Percentiles rank a stretch among this genome's conserved stretches.
Conservation (phyloP, 2,329 filamentous ascomycete species). For the Diaporthe sp. region DNA sequence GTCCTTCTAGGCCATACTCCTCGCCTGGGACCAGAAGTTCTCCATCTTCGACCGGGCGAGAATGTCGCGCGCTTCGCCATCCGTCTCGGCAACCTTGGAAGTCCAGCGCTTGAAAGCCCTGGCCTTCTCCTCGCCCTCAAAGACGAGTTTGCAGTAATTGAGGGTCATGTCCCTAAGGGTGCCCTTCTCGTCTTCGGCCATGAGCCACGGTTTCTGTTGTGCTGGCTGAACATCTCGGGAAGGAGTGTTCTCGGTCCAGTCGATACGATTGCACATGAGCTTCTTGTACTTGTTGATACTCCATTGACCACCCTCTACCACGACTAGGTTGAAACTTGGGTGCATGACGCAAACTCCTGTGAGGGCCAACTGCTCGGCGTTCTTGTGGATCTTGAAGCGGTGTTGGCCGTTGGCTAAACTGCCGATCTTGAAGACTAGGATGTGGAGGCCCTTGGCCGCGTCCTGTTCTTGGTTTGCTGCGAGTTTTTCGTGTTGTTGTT, state of each 20-base stretch:
- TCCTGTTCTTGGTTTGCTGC: conserved; percentile 87
- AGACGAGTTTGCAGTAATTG: conserved; percentile 88
- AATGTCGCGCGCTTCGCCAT: conserved; percentile 86
- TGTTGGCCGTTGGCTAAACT: conserved; percentile 94
- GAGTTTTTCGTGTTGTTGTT: conserved; percentile 88
- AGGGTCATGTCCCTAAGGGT: conserved; percentile 83
- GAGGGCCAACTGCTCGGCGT: conserved; percentile 89
- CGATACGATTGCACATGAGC: conserved; percentile 91
- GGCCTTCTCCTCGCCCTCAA: conserved; percentile 89
- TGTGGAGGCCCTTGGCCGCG: conserved; percentile 85
- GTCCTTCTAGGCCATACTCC: conserved; percentile 60
- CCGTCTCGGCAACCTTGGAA: conserved; percentile 92
- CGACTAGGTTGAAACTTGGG: conserved; percentile 87
- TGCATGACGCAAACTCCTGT: conserved; percentile 94
- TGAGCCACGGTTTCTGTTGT: conserved; percentile 80
- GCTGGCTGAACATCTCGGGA: conserved; percentile 75
- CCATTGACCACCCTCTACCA: conserved; percentile 91
- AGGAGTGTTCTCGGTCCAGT: conserved; percentile 91
- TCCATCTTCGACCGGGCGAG: conserved; percentile 89
- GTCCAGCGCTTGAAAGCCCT: conserved; percentile 89
- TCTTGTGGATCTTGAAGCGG: conserved; percentile 91
- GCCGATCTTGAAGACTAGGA: conserved; percentile 90
- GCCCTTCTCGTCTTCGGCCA: conserved; percentile 82
- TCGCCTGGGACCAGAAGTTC: conserved; percentile 93
- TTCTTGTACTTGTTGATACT: conserved; percentile 90